Evolutionary conservation across 495 filamentous ascomycete species (phyloP).

Genomic region (Penicillium daleae): DNA sequence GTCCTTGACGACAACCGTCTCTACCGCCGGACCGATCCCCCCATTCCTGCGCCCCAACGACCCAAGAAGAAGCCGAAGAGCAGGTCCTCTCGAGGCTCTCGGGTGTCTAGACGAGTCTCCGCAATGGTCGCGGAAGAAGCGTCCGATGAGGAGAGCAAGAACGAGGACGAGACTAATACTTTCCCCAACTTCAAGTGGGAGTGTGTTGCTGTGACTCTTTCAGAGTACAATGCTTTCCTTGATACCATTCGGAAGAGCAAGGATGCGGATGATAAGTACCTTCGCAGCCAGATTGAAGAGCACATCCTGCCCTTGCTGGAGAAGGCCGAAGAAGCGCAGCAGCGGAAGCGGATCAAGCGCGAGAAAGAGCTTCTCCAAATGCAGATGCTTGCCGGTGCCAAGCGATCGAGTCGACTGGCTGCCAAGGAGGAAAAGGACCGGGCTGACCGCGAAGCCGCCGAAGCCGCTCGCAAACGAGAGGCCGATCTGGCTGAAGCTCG

Average conservation of each 20-base stretch:
- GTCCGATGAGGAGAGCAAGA: conserved; percentile 58
- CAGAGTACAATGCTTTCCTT: conserved; percentile 76
- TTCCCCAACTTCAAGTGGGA: conserved; percentile 71
- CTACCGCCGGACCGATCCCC: conserved; percentile 78
- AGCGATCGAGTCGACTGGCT: conserved; percentile 87
- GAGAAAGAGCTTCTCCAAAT: conserved; percentile 80
- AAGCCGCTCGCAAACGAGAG: conserved; percentile 72
- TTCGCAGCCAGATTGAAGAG: conserved; percentile 68
- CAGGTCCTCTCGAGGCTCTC: conserved; percentile 68
- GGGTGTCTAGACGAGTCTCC: conserved; percentile 74
- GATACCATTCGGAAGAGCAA: conserved; percentile 70
- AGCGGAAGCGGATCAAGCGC: conserved; percentile 63
- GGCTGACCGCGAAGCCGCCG: conserved; percentile 67
- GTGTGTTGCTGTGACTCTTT: conserved; percentile 78
- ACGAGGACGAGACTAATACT: conserved; percentile 33
- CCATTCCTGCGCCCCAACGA: conserved; percentile 57
- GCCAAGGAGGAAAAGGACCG: conserved; percentile 78
- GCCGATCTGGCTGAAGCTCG: conserved; percentile 66
- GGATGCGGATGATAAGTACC: conserved; percentile 78
- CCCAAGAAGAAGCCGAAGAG: conserved; percentile 76
- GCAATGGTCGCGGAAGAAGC: conserved; percentile 51
- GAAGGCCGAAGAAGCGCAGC: conserved; percentile 75
- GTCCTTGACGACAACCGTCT: conserved; percentile 93
- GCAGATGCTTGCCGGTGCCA: conserved; percentile 87
- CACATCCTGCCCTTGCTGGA: conserved; percentile 83